These are phyloP conservation scores for Pichia paraexigua DNA, from an alignment of 805 yeast species.

Conservation along the genomic window DNA sequence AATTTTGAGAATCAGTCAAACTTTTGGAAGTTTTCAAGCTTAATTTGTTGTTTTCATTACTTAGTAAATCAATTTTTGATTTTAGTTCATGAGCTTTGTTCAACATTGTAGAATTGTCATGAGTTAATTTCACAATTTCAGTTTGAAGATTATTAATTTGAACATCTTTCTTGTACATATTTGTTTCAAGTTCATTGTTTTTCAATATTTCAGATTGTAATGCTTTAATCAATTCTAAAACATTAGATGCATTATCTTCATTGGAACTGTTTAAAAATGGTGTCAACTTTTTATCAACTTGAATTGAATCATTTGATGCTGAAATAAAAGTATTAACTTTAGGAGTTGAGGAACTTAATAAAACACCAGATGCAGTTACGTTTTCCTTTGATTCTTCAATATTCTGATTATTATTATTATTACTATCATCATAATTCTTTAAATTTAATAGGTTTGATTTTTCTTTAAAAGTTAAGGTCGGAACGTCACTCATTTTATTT, in stretches of 20 bases:
- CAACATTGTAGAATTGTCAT: neutral
- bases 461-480: neutral
- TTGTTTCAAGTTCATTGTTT: neutral
- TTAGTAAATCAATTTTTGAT: neutral
- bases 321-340: conserved; percentile 1
- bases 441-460: neutral
- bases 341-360: conserved; percentile 5
- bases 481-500: neutral
- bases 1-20: neutral
- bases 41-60: neutral
- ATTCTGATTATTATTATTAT: neutral
- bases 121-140: neutral
- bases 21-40: neutral
- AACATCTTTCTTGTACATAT: neutral
- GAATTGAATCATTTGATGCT: neutral
- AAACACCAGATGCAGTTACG: neutral
- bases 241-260: neutral
- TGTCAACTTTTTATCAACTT: neutral
- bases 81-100: neutral
- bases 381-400: neutral
- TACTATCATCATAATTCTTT: neutral
- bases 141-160: neutral
- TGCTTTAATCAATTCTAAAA: neutral
- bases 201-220: neutral
- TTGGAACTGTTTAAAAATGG: neutral